Evolutionary conservation across 345 rosid species (phyloP), one percentile per base, ranked within the genome.

Genomic region (Schrenkiella parvula): DNA sequence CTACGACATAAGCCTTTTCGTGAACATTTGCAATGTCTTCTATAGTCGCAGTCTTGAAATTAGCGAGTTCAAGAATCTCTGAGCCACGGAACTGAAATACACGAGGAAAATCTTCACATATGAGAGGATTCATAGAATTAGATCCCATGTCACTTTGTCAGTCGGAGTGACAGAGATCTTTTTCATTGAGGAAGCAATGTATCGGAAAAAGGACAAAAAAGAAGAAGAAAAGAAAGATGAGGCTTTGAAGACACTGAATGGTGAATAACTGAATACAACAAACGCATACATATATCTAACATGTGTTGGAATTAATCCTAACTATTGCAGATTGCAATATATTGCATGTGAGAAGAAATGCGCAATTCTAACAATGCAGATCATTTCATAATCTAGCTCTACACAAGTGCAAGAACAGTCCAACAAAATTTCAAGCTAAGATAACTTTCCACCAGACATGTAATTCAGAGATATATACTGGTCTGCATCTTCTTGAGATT

Each of bases 1-100:
- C 92, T 9, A 78, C 54, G 51, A 93, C 85, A 78, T 93, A 90
- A 74, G 96, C 86, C 81, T 79, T 85, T 28, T 85, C 81, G 58
- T 90, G 97, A 72, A 90, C 91, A 73, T 78, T 85, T 78, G 85
- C 84, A 74, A 93, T 80, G 54, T 93, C 96, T 52, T 86, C 92
- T 53, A 85, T 58, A 29, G 89, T 86, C 67, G 97, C 96, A 70
- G 86, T 89, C 81, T 79, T 88, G 72, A 89, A 87, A 66, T 80
- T 77, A 50, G 61, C 76, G 42, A 93, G 91, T 80, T 93, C 89
- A 77, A 86, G 71, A 53, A 91, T 74, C 64, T 86, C 85, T 5
- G 86, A 80, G 59, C 95, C 82, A 29, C 90, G 89, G 78, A 84
- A 85, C 96, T 93, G 89, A 80, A 46, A 73, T 35, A 71, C 15